A percentile compares a stretch with the other conserved stretches of the same genome.
Evolutionary conservation across 305 asterid species (phyloP).

Genomic region (Fraxinus nigra): DNA sequence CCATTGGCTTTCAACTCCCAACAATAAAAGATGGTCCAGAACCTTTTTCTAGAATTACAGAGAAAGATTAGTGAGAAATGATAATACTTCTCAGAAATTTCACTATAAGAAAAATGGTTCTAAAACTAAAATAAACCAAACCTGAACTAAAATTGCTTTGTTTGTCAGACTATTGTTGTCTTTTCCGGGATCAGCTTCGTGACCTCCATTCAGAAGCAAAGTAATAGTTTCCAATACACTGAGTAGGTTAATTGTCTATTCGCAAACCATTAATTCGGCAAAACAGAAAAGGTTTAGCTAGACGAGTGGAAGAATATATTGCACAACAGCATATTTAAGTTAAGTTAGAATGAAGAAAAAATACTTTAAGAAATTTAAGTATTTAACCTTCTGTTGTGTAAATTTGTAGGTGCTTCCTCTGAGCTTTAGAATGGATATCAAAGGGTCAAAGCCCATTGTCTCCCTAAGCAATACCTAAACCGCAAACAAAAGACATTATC

Average conservation of each 20-base stretch:
- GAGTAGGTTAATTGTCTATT: constrained; percentile 91
- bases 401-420: too few relatives aligned
- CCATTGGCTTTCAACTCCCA: constrained; percentile 98
- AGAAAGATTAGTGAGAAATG: constrained; percentile 13
- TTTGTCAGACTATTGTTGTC: constrained; percentile 61
- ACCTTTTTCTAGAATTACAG: constrained; percentile 62
- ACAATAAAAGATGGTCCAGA: constrained; percentile 78
- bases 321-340: constrained; percentile 1
- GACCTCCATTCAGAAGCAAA: constrained; percentile 70
- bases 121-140: constrained; percentile 27
- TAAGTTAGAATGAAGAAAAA: constrained; percentile 9
- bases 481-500: constrained; percentile 27
- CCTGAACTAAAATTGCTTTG: constrained; percentile 91
- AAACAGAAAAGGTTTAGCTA: constrained; percentile 37
- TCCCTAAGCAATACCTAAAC: constrained; percentile 86
- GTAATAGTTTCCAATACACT: constrained; percentile 82
- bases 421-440: constrained; percentile 75
- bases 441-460: constrained; percentile 82
- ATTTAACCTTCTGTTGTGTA: too few relatives aligned
- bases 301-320: constrained; percentile 19
- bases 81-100: not conserved
- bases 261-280: constrained; percentile 46
- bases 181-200: constrained; percentile 68
- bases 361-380: constrained; percentile 16
- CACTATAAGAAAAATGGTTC: not conserved